A percentile compares a stretch with the other conserved stretches of the same genome.
phyloP scores from a whole-genome alignment of 495 filamentous ascomycete genomes.

The Penicillium fimorum region DNA sequence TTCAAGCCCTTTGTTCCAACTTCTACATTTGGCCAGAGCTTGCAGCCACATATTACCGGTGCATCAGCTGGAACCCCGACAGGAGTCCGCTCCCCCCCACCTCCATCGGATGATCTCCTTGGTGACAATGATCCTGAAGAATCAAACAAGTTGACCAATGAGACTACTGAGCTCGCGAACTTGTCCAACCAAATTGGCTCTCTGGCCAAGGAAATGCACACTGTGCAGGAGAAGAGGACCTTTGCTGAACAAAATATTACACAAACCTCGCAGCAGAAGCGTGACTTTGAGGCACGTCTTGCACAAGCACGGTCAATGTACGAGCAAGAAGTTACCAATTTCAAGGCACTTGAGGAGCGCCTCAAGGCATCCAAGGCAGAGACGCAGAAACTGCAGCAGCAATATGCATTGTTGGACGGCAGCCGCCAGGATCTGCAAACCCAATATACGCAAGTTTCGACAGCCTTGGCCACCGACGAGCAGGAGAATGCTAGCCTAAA shows the following conservation, averaged over 20 bases:
- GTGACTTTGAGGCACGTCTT: constrained; percentile 83
- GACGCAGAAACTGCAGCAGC: constrained; percentile 76
- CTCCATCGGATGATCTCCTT: constrained; percentile 82
- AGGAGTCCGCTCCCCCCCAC: constrained; percentile 47
- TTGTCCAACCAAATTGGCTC: constrained; percentile 91
- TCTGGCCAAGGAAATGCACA: constrained; percentile 88
- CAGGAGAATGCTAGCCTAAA: constrained; percentile 83
- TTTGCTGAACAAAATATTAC: constrained; percentile 76
- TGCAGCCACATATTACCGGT: constrained; percentile 77
- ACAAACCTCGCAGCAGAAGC: constrained; percentile 78
- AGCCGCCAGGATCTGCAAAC: constrained; percentile 79
- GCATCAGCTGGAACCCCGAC: constrained; percentile 51
- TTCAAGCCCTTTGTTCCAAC: constrained; percentile 92
- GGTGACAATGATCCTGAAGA: constrained; percentile 91
- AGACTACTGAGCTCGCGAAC: constrained; percentile 93
- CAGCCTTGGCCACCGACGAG: constrained; percentile 79
- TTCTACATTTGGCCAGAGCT: constrained; percentile 81
- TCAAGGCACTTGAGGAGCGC: constrained; percentile 79
- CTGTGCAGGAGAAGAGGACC: constrained; percentile 75
- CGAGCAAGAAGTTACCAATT: constrained; percentile 86
- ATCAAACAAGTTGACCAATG: constrained; percentile 78
- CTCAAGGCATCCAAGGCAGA: constrained; percentile 72
- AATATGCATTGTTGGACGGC: constrained; percentile 77
- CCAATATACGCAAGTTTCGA: constrained; percentile 73
- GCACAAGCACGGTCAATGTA: constrained; percentile 81